These are phyloP conservation scores for Capronia epimyces DNA, from an alignment of 2,329 filamentous ascomycete species.

Conservation along the genomic window DNA sequence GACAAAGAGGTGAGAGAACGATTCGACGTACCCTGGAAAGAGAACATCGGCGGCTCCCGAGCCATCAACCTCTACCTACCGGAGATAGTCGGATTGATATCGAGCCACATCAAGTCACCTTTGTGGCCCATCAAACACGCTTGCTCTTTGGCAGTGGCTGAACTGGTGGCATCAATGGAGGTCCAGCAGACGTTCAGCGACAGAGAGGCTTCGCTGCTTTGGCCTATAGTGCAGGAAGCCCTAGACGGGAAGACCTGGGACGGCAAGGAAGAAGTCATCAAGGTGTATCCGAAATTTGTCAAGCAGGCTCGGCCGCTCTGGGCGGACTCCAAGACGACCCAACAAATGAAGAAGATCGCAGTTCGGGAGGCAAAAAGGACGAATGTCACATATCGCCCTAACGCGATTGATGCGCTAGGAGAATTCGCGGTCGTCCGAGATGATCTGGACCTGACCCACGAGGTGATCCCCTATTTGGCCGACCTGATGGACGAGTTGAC, in stretches of 20 bases:
- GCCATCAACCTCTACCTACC: slow-evolving; percentile 76
- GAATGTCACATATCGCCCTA: slow-evolving; percentile 74
- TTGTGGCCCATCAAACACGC: slow-evolving; percentile 91
- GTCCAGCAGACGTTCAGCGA: slow-evolving; percentile 50
- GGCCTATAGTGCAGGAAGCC: slow-evolving; percentile 77
- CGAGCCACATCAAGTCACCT: slow-evolving; percentile 65
- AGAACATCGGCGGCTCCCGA: slow-evolving; percentile 79
- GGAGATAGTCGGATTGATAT: slow-evolving; percentile 69
- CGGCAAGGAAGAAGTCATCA: slow-evolving; percentile 79
- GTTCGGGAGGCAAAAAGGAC: slow-evolving; percentile 86
- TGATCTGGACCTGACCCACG: slow-evolving; percentile 64
- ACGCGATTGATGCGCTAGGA: slow-evolving; percentile 68
- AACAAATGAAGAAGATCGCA: slow-evolving; percentile 68
- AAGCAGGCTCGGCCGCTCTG: slow-evolving; percentile 57
- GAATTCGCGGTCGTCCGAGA: slow-evolving; percentile 62
- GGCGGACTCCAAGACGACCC: slow-evolving; percentile 52
- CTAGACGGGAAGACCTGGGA: slow-evolving; percentile 85
- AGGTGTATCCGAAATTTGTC: slow-evolving; percentile 72
- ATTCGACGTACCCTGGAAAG: slow-evolving; percentile 82
- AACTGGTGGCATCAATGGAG: slow-evolving; percentile 61
- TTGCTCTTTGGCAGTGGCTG: slow-evolving; percentile 72
- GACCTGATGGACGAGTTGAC: slow-evolving; percentile 56
- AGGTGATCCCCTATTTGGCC: slow-evolving; percentile 50
- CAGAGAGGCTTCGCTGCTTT: slow-evolving; percentile 59
- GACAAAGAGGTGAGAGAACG: slow-evolving; percentile 72